These are phyloP conservation scores for Auricularia sp. DNA, from an alignment of 768 basidiomycete species.

Conservation along the genomic window DNA sequence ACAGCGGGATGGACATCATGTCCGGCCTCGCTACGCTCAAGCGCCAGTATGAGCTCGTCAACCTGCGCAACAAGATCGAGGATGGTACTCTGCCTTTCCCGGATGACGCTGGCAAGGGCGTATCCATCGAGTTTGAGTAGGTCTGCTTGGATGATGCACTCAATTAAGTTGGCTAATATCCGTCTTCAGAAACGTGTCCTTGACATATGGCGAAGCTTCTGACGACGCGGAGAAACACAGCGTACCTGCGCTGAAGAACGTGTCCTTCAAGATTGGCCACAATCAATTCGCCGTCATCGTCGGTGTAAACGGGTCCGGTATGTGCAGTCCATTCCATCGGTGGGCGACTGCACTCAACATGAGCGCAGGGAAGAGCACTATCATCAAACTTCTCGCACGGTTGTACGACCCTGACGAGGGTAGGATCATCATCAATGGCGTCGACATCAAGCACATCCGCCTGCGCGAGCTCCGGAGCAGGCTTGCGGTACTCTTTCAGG, in stretches of 20 bases:
- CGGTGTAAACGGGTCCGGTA: slow-evolving; percentile 41
- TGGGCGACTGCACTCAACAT: not conserved
- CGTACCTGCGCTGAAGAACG: slow-evolving; percentile 14
- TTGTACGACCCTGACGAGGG: slow-evolving; percentile 16
- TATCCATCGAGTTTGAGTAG: not conserved
- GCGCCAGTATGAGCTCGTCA: not conserved
- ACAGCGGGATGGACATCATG: not conserved
- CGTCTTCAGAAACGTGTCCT: slow-evolving; percentile 34
- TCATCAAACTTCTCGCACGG: slow-evolving; percentile 17
- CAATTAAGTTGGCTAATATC: not conserved
- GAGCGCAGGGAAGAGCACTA: slow-evolving; percentile 32
- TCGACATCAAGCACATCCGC: slow-evolving; percentile 23
- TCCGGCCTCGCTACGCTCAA: not conserved
- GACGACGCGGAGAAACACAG: slow-evolving; percentile 12
- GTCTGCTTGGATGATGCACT: not conserved
- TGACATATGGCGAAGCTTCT: slow-evolving; percentile 28
- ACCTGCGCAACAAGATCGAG: not conserved
- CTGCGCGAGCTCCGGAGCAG: slow-evolving; percentile 24
- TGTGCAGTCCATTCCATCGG: not conserved
- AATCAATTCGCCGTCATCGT: slow-evolving; percentile 47
- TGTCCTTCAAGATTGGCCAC: slow-evolving; percentile 30
- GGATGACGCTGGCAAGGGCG: not conserved
- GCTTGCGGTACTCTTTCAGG: slow-evolving; percentile 34
- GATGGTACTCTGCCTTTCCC: not conserved
- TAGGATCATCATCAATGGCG: slow-evolving; percentile 30